Conservation (phyloP, 441 rosid species). For the Gossypium lobatum region DNA sequence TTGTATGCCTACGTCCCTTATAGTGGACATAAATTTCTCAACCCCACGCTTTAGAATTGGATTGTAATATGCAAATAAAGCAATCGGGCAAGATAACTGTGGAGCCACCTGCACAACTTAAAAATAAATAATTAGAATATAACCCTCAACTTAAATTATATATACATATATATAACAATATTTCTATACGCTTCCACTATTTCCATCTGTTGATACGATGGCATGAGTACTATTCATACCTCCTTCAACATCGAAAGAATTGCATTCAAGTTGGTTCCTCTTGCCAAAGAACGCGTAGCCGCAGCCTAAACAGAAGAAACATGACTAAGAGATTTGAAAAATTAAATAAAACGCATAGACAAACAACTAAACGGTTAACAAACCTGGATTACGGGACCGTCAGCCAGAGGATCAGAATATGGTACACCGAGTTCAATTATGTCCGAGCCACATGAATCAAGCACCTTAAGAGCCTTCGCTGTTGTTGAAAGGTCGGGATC, state of each 20-base stretch:
- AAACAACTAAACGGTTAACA: background rate
- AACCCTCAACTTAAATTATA: background rate
- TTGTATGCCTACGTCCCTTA: slow-evolving; percentile 63
- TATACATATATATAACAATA: too few relatives aligned
- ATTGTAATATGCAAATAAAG: slow-evolving; percentile 80
- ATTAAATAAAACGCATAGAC: background rate
- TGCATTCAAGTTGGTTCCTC: slow-evolving; percentile 73
- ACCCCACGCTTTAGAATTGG: slow-evolving; percentile 80
- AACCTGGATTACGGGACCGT: slow-evolving; percentile 97
- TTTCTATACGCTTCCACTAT: background rate
- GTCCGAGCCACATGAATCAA: slow-evolving; percentile 80
- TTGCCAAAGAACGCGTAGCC: slow-evolving; percentile 80
- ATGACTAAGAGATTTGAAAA: slow-evolving; percentile 2
- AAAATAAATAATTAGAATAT: slow-evolving; percentile 13
- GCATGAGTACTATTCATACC: slow-evolving; percentile 32
- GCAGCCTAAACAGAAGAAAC: slow-evolving; percentile 60
- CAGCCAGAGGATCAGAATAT: slow-evolving; percentile 91
- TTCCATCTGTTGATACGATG: background rate
- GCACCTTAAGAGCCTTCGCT: slow-evolving; percentile 81
- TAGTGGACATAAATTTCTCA: slow-evolving; percentile 58
- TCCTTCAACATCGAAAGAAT: slow-evolving; percentile 74
- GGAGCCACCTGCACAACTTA: slow-evolving; percentile 57
- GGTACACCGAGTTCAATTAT: slow-evolving; percentile 97
- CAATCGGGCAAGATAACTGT: slow-evolving; percentile 69
- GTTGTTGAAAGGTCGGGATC: slow-evolving; percentile 94